Percentiles rank a stretch among this genome's conserved stretches.
phyloP scores from a whole-genome alignment of 2,329 filamentous ascomycete species.

The Cladosporium sp. region DNA sequence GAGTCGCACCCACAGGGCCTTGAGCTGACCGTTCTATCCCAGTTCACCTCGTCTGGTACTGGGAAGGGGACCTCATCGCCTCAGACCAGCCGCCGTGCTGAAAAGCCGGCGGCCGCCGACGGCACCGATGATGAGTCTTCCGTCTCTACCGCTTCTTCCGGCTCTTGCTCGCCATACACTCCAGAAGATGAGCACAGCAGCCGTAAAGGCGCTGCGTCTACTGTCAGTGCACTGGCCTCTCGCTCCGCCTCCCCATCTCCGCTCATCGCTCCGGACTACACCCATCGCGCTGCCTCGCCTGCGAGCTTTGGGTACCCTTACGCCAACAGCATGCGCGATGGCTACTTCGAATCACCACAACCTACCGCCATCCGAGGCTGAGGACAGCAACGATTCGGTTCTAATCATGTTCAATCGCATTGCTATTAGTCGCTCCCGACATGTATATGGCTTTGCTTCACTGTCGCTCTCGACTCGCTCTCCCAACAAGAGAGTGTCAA shows the following conservation, averaged over 20 bases:
- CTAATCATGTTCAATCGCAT: background rate
- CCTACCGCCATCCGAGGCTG: constrained; percentile 40
- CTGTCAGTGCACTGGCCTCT: constrained; percentile 31
- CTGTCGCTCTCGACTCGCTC: background rate
- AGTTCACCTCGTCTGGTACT: constrained; percentile 37
- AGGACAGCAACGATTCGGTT: background rate
- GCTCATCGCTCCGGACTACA: constrained; percentile 29
- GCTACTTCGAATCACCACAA: constrained; percentile 36
- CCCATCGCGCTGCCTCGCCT: constrained; percentile 33
- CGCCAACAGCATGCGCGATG: constrained; percentile 33
- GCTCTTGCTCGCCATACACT: constrained; percentile 28
- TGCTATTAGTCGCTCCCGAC: background rate
- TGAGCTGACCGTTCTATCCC: constrained; percentile 34
- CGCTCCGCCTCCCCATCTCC: constrained; percentile 37
- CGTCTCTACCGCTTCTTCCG: constrained; percentile 28
- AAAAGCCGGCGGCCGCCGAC: constrained; percentile 24
- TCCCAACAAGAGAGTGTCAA: constrained; percentile 3
- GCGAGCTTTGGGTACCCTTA: constrained; percentile 40
- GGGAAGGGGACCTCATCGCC: constrained; percentile 26
- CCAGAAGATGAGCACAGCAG: constrained; percentile 33
- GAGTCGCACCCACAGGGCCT: constrained; percentile 19
- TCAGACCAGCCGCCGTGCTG: constrained; percentile 7
- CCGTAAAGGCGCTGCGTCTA: constrained; percentile 23
- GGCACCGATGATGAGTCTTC: constrained; percentile 22
- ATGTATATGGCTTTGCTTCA: background rate